Percentiles rank a stretch among this genome's conserved stretches.
Evolutionary conservation across 768 basidiomycete species (phyloP).

Genomic region (Suillus weaverae): DNA sequence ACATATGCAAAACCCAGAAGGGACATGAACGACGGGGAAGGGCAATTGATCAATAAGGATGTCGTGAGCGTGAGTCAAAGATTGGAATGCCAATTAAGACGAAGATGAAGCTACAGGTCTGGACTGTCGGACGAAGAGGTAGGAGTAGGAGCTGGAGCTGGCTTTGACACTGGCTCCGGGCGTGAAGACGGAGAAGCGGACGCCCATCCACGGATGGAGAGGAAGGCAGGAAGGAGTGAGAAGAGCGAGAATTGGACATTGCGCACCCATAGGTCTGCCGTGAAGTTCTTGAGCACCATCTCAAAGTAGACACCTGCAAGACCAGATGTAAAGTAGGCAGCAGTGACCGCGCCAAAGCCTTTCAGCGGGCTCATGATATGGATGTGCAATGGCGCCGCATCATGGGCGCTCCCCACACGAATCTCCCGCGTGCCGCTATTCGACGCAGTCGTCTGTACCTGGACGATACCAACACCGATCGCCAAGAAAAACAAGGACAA

Average conservation of each 20-base stretch:
- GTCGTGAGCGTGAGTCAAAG: conserved; percentile 88
- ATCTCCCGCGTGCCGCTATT: conserved; percentile 31
- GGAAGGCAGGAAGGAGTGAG: conserved; percentile 85
- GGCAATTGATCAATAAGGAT: conserved; percentile 94
- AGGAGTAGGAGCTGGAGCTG: too few relatives aligned
- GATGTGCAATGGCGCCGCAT: conserved; percentile 53
- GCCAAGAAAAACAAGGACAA: conserved; percentile 84
- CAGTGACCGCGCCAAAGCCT: conserved; percentile 80
- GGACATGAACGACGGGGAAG: conserved; percentile 94
- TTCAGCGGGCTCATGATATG: conserved; percentile 82
- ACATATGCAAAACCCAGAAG: too few relatives aligned
- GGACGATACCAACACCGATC: conserved; percentile 90
- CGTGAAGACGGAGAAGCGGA: conserved; percentile 15
- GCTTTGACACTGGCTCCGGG: conserved; percentile 22
- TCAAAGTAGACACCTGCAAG: conserved; percentile 93
- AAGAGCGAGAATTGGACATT: conserved; percentile 89
- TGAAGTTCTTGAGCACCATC: conserved; percentile 85
- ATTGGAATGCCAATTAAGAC: conserved; percentile 84
- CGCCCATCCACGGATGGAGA: too few relatives aligned
- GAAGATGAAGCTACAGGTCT: conserved; percentile 87
- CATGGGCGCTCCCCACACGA: conserved; percentile 68
- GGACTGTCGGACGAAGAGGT: conserved; percentile 41
- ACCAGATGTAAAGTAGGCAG: conserved; percentile 88
- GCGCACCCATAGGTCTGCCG: conserved; percentile 85
- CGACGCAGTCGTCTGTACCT: conserved; percentile 71